Conservation (phyloP, 108 stramenopile genomes). For the Cyclostephanos tholiformis region DNA sequence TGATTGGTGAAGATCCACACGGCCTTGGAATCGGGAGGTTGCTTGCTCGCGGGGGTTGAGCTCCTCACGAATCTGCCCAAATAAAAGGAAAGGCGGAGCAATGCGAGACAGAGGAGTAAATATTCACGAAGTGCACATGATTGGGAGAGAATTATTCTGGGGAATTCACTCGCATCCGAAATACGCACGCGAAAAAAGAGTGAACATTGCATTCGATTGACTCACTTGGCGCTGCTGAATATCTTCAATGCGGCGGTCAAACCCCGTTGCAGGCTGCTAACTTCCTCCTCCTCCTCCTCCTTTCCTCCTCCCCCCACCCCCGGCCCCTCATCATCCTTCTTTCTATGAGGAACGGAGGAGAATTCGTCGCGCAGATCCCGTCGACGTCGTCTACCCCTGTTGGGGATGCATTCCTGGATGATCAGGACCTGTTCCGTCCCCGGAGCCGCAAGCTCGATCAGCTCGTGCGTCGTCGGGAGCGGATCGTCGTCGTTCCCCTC, state of each 20-base stretch:
- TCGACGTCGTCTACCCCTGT: slow-evolving; percentile 10
- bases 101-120: neutral
- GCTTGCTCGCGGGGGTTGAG: slow-evolving; percentile 38
- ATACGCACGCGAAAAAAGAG: neutral
- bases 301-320: slow-evolving; percentile 18
- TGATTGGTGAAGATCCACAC: slow-evolving; percentile 82
- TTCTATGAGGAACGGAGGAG: slow-evolving; percentile 24
- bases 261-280: slow-evolving; percentile 27
- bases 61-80: slow-evolving; percentile 45
- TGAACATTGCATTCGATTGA: neutral
- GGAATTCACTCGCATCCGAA: slow-evolving; percentile 15
- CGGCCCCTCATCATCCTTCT: neutral
- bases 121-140: neutral
- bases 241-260: slow-evolving; percentile 55
- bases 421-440: slow-evolving; percentile 52
- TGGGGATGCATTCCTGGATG: slow-evolving; percentile 35
- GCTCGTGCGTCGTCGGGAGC: slow-evolving; percentile 48
- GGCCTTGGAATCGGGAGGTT: slow-evolving; percentile 55
- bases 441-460: slow-evolving; percentile 62
- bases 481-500: slow-evolving; percentile 32
- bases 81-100: neutral
- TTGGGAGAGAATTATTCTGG: neutral
- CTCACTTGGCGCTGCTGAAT: slow-evolving; percentile 59
- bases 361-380: slow-evolving; percentile 64
- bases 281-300: slow-evolving; percentile 8